phyloP scores from a whole-genome alignment of 129 eudicot species.

The Pseudognaphalium luteoalbum region DNA sequence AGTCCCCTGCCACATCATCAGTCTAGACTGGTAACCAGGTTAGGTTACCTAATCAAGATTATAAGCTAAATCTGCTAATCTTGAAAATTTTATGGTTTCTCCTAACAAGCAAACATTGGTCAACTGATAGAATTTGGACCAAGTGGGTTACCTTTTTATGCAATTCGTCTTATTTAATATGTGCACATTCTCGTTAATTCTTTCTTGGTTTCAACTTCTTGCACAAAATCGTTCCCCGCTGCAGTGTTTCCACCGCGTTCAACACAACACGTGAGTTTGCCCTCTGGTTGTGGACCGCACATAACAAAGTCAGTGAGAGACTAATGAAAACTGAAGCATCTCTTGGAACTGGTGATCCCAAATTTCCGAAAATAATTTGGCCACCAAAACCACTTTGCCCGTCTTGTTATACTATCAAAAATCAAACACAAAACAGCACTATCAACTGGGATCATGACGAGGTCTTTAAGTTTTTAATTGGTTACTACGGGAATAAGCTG shows the following conservation, averaged over 20 bases:
- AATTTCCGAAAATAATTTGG: slow-evolving; percentile 71
- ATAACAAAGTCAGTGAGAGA: slow-evolving; percentile 74
- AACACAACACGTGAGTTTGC: slow-evolving; percentile 62
- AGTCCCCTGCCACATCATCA: not conserved
- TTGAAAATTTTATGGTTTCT: not conserved
- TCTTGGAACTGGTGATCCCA: slow-evolving; percentile 69
- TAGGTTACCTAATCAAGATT: not conserved
- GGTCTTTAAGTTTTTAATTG: slow-evolving; percentile 60
- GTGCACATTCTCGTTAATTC: not conserved
- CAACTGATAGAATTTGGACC: not conserved
- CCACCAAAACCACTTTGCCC: slow-evolving; percentile 87
- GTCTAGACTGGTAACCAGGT: not conserved
- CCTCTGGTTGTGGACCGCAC: slow-evolving; percentile 84
- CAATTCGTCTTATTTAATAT: not conserved
- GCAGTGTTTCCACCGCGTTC: slow-evolving; percentile 71
- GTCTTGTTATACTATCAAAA: slow-evolving; percentile 41
- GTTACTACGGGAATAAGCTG: slow-evolving; percentile 63
- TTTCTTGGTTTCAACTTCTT: not conserved
- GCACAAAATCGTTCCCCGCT: not conserved
- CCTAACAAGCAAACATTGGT: not conserved
- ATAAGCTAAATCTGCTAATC: not conserved
- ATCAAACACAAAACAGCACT: slow-evolving; percentile 13
- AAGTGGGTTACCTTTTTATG: slow-evolving; percentile 1
- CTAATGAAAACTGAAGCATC: slow-evolving; percentile 65
- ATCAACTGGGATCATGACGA: slow-evolving; percentile 62